Evolutionary conservation across 371 early-diverging fungal species (phyloP).

Genomic region (Apophysomyces trapeziformis): DNA sequence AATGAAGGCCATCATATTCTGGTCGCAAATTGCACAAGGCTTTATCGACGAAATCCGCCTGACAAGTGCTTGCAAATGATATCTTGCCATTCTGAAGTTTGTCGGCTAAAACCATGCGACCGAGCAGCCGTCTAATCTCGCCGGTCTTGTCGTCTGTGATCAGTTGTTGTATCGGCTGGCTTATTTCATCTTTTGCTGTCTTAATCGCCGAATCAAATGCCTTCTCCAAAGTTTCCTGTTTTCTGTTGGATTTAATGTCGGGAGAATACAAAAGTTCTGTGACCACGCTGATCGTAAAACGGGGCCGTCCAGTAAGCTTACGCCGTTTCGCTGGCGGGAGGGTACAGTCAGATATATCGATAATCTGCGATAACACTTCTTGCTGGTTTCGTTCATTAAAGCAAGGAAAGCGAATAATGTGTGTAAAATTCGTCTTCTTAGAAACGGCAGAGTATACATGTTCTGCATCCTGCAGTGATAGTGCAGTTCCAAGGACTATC

Average conservation of each 20-base stretch:
- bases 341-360: constrained; percentile 17
- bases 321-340: constrained; percentile 11
- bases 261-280: neutral
- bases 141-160: constrained; percentile 11
- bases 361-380: neutral
- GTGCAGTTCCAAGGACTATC: constrained; percentile 30
- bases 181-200: neutral
- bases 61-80: neutral
- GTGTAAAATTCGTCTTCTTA: constrained; percentile 5
- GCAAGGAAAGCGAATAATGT: constrained; percentile 6
- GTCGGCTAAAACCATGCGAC: constrained; percentile 21
- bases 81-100: constrained; percentile 15
- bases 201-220: neutral
- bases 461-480: constrained; percentile 22
- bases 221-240: neutral
- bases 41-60: neutral
- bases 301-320: constrained; percentile 6
- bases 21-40: neutral
- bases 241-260: neutral
- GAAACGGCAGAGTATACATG: constrained; percentile 25
- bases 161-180: neutral
- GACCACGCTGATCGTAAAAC: neutral
- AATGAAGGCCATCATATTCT: neutral
- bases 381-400: constrained; percentile 4
- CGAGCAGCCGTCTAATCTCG: constrained; percentile 10